A percentile compares a stretch with the other conserved stretches of the same genome.
phyloP scores from a whole-genome alignment of 2,329 filamentous ascomycete species.

The Monilinia aucupariae region DNA sequence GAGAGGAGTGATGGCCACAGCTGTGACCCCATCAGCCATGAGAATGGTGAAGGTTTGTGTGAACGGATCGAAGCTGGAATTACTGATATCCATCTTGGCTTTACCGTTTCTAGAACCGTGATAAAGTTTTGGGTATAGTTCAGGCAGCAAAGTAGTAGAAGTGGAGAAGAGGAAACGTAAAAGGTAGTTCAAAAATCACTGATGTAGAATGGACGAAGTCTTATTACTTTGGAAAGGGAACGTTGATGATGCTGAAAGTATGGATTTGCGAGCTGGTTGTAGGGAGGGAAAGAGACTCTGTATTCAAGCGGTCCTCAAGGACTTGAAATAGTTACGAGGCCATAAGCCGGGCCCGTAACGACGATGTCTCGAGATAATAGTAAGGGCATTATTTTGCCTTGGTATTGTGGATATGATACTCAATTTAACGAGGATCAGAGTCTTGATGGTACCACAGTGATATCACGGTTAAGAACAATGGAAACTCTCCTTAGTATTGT shows the following conservation, averaged over 20 bases:
- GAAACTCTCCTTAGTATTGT: conserved; percentile 13
- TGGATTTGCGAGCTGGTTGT: background rate
- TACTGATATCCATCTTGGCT: conserved; percentile 2
- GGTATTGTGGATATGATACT: conserved; percentile 1
- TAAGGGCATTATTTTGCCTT: background rate
- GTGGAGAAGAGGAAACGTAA: background rate
- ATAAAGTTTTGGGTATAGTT: background rate
- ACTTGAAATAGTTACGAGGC: conserved; percentile 2
- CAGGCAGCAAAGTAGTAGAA: background rate
- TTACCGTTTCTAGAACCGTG: background rate
- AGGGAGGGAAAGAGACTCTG: background rate
- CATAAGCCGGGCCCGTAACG: background rate
- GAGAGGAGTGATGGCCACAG: conserved; percentile 39
- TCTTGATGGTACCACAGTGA: background rate
- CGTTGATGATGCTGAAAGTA: background rate
- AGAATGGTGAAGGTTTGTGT: conserved; percentile 47
- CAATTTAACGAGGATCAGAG: background rate
- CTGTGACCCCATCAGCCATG: conserved; percentile 39
- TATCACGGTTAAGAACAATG: conserved; percentile 6
- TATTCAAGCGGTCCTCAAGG: background rate
- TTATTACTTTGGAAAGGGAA: background rate
- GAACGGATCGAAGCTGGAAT: conserved; percentile 43
- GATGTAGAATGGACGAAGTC: background rate
- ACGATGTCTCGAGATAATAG: conserved; percentile 12
- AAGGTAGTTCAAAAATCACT: background rate